Conservation (phyloP, 2,329 filamentous ascomycete species). For the Cordyceps pruinosa region DNA sequence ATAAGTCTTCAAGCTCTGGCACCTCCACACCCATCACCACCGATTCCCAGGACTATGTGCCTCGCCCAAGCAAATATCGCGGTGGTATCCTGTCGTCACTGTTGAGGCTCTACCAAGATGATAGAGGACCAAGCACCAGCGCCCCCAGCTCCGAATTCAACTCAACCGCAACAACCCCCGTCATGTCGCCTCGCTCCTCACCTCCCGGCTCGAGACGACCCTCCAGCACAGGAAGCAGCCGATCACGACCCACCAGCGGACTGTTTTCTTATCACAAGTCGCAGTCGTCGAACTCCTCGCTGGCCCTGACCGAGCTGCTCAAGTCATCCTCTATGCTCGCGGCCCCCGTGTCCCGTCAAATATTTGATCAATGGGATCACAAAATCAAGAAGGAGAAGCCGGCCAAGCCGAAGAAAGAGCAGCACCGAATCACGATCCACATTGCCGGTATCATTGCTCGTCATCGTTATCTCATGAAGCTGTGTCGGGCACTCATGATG, state of each 20-base stretch:
- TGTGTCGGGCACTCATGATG: slow-evolving; percentile 81
- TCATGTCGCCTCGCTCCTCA: slow-evolving; percentile 35
- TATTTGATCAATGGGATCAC: slow-evolving; percentile 37
- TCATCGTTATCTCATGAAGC: slow-evolving; percentile 74
- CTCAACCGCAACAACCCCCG: slow-evolving; percentile 30
- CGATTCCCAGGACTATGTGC: slow-evolving; percentile 52
- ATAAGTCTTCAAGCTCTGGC: slow-evolving; percentile 24
- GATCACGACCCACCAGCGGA: slow-evolving; percentile 31
- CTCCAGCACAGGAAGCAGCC: slow-evolving; percentile 28
- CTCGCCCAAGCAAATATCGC: slow-evolving; percentile 60
- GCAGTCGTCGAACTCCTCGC: slow-evolving; percentile 35
- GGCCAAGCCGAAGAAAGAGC: slow-evolving; percentile 31
- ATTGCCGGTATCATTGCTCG: slow-evolving; percentile 66
- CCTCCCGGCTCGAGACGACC: slow-evolving; percentile 34
- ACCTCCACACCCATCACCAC: slow-evolving; percentile 29
- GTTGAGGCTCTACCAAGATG: slow-evolving; percentile 60
- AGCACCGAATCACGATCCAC: slow-evolving; percentile 45
- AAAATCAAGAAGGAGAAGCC: slow-evolving; percentile 35
- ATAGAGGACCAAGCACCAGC: slow-evolving; percentile 25
- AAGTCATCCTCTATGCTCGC: slow-evolving; percentile 48
- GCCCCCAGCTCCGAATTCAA: slow-evolving; percentile 32
- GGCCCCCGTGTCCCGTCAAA: slow-evolving; percentile 38
- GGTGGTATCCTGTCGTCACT: slow-evolving; percentile 68
- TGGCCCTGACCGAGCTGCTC: slow-evolving; percentile 44
- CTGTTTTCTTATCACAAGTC: slow-evolving; percentile 37